A percentile compares a stretch with the other conserved stretches of the same genome.
phyloP scores from a whole-genome alignment of 495 filamentous ascomycete species.

The Aspergillus hancockii region DNA sequence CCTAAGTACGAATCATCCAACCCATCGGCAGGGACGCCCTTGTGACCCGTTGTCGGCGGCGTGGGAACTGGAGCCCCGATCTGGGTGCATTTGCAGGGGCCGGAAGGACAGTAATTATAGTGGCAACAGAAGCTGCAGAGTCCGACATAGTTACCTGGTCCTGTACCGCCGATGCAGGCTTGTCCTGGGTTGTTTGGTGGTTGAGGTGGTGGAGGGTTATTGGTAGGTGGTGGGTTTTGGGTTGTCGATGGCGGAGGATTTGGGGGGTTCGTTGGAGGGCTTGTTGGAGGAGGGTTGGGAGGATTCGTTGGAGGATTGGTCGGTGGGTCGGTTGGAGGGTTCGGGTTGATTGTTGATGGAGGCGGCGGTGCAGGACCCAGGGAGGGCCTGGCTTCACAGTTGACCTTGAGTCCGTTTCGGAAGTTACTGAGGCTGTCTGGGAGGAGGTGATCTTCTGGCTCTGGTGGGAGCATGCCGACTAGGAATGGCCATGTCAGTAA shows the following conservation, averaged over 20 bases:
- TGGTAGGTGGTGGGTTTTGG: not conserved
- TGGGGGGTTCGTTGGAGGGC: not conserved
- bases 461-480: not conserved
- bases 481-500: not conserved
- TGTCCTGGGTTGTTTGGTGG: not conserved
- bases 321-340: not conserved
- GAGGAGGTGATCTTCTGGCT: not conserved
- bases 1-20: constrained; percentile 40
- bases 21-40: constrained; percentile 29
- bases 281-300: not conserved
- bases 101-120: constrained; percentile 43
- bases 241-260: not conserved
- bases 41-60: constrained; percentile 23
- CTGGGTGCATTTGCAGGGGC: constrained; percentile 40
- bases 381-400: not conserved
- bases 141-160: constrained; percentile 41
- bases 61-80: constrained; percentile 30
- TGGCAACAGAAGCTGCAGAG: constrained; percentile 43
- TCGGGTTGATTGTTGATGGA: not conserved
- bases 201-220: not conserved
- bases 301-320: not conserved
- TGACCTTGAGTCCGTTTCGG: not conserved
- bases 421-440: not conserved
- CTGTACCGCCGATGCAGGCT: constrained; percentile 38
- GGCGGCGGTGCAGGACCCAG: not conserved